Evolutionary conservation across 2,329 filamentous ascomycete species (phyloP), one percentile per base, ranked within the genome.

Genomic region (Coniochaeta pulveracea): DNA sequence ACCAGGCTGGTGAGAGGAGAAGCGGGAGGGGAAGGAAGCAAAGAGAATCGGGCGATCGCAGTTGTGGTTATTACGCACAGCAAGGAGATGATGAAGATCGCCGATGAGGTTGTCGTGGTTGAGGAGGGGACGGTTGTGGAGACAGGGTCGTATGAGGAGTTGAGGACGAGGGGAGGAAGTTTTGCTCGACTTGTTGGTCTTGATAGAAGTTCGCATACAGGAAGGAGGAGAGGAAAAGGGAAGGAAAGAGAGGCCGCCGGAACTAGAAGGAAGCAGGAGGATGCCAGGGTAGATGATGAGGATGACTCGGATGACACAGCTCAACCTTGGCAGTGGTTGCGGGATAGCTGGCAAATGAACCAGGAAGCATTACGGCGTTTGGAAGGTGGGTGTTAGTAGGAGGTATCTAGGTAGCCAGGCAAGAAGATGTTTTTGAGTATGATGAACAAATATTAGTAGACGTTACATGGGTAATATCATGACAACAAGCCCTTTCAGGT

Each of bases 11-110:
- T 78, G 19, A 19, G 15, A 12, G n/a, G n/a, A n/a, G 35, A 49
- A 11, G 34, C 28, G 14, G 40, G 28, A 12, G 34, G 34, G 22
- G 40, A 37, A 38, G 7, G 40, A 4, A 33, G 33, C 9, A 28
- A 24, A 5, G 35, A 36, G 16, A 45, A 46, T 10, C 40, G 47
- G 4, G 61, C 59, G 0, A 69, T 85, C 52, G 81, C 81, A 0
- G 73, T 93, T 0, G 64, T 95, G 11, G 68, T 93, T 16, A 79
- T 93, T 24, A 94, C 86, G 31, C 89, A 95, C 56, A 73, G 69
- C 36, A 65, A 63, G 40, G 80, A 89, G 48, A 93, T 94, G 85
- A 95, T 96, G 83, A 66, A 69, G 37, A 71, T 84, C 37, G 82
- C 80, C 1, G 77, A 85, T 49, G 65, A 72, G 27, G 62, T 95